phyloP scores from a whole-genome alignment of 2,329 filamentous ascomycete species.

The Rutstroemia sp. region DNA sequence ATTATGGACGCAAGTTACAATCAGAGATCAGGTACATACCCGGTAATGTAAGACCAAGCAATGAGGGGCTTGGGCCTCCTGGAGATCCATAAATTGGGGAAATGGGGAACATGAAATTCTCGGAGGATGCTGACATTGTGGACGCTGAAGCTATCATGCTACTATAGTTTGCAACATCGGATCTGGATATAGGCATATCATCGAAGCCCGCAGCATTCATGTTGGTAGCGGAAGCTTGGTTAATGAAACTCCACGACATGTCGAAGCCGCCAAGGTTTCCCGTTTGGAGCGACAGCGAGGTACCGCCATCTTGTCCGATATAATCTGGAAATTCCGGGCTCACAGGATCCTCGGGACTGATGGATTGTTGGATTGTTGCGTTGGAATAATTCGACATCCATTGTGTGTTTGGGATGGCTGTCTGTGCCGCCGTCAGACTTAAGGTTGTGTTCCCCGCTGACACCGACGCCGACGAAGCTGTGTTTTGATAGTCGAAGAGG shows the following conservation, averaged over 20 bases:
- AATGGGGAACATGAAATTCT: constrained; percentile 19
- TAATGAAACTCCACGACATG: constrained; percentile 15
- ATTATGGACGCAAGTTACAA: background rate
- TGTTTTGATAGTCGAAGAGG: constrained; percentile 1
- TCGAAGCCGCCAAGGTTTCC: constrained; percentile 10
- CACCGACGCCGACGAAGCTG: background rate
- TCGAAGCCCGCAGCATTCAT: constrained; percentile 13
- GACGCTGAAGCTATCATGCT: constrained; percentile 20
- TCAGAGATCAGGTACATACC: constrained; percentile 10
- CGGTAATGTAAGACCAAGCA: constrained; percentile 17
- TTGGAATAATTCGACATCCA: background rate
- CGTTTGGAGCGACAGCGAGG: constrained; percentile 6
- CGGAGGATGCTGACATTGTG: constrained; percentile 18
- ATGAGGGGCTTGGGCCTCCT: constrained; percentile 7
- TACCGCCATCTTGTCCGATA: background rate
- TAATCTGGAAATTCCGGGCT: background rate
- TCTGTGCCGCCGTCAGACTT: constrained; percentile 2
- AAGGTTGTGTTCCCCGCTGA: background rate
- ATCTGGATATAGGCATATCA: constrained; percentile 16
- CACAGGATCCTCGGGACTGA: constrained; percentile 1
- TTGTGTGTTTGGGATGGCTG: background rate
- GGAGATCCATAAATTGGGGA: constrained; percentile 11
- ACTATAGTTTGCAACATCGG: constrained; percentile 18
- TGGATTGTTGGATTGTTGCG: background rate
- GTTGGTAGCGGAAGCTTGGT: constrained; percentile 5